These are phyloP conservation scores for Calophaca sinica DNA, from an alignment of 306 rosid genomes.

Conservation along the genomic window DNA sequence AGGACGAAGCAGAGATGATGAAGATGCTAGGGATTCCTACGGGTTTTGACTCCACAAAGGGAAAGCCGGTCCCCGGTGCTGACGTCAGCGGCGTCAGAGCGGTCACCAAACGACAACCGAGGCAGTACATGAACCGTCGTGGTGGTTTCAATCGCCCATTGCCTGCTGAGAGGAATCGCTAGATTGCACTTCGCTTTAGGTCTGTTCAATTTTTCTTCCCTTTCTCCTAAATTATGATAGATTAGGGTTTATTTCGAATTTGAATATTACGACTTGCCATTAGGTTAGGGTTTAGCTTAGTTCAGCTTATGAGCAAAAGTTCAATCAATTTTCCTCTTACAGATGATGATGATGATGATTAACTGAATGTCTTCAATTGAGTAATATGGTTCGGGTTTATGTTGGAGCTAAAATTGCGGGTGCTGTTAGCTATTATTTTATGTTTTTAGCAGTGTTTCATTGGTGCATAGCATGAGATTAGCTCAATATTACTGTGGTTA, in stretches of 20 bases:
- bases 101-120: conserved; percentile 86
- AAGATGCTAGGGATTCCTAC: conserved; percentile 86
- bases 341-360: background rate
- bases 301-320: background rate
- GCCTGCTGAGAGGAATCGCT: conserved; percentile 94
- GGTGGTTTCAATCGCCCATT: conserved; percentile 98
- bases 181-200: conserved; percentile 40
- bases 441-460: background rate
- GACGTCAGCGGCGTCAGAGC: conserved; percentile 89
- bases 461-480: background rate
- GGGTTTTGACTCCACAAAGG: conserved; percentile 92
- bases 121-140: conserved; percentile 98
- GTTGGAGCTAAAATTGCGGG: conserved; percentile 13
- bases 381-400: background rate
- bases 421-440: background rate
- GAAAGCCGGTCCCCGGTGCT: conserved; percentile 88
- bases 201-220: conserved; percentile 48
- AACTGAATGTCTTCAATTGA: conserved; percentile 22
- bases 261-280: background rate
- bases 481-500: background rate
- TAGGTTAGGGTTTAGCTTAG: conserved; percentile 11
- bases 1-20: conserved; percentile 96
- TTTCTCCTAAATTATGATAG: background rate
- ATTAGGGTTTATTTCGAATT: conserved; percentile 37
- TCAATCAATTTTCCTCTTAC: background rate